Evolutionary conservation across 2,329 filamentous ascomycete species (phyloP).

Genomic region (Xylariaceae sp.): DNA sequence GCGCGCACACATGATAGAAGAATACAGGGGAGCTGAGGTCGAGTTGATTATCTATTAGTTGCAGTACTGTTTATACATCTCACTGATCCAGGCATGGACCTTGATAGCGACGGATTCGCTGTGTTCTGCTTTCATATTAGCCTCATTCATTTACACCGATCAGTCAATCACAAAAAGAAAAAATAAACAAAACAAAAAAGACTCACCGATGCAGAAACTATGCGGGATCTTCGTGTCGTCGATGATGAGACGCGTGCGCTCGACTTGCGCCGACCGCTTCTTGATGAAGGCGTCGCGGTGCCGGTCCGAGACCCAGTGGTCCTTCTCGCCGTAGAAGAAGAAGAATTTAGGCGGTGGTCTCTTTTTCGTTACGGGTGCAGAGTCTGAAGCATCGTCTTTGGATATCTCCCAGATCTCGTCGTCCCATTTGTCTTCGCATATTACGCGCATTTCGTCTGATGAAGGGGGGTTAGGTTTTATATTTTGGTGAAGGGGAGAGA

Average conservation of each 20-base stretch:
- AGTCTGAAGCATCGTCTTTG: slow-evolving; percentile 35
- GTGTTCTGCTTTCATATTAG: slow-evolving; percentile 32
- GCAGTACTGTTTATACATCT: slow-evolving; percentile 36
- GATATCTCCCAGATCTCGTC: slow-evolving; percentile 53
- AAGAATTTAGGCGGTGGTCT: slow-evolving; percentile 44
- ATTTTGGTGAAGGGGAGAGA: not conserved
- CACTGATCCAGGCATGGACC: slow-evolving; percentile 46
- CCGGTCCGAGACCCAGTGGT: slow-evolving; percentile 58
- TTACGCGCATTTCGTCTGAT: slow-evolving; percentile 51
- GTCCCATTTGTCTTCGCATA: slow-evolving; percentile 55
- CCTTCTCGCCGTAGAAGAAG: slow-evolving; percentile 54
- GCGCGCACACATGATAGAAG: not conserved
- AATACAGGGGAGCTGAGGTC: not conserved
- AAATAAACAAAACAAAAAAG: too few species aligned
- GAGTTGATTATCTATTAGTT: too few species aligned
- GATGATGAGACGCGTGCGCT: slow-evolving; percentile 45
- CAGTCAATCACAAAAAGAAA: too few species aligned
- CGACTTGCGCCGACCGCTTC: slow-evolving; percentile 32
- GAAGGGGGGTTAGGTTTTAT: not conserved
- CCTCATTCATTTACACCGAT: not conserved
- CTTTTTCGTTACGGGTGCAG: not conserved
- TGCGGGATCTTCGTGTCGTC: slow-evolving; percentile 54
- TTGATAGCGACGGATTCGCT: slow-evolving; percentile 47
- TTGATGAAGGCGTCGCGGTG: slow-evolving; percentile 53
- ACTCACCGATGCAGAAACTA: slow-evolving; percentile 55